Conservation (phyloP, 179 eudicot species). For the Pouteria campechiana region DNA sequence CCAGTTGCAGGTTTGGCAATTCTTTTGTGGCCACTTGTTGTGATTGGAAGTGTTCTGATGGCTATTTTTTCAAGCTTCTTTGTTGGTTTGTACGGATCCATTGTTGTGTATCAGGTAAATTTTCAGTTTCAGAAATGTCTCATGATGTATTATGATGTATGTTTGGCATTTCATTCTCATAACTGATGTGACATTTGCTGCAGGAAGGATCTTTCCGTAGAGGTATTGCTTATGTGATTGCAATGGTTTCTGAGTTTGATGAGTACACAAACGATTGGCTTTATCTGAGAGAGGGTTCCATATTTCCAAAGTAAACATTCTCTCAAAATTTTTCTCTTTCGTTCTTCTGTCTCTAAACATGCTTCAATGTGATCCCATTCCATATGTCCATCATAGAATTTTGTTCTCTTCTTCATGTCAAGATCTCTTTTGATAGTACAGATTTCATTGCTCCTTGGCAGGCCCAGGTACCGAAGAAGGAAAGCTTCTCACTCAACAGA, state of each 20-base stretch:
- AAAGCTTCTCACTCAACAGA: conserved; percentile 36
- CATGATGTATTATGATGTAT: neutral
- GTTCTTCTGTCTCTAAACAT: no score
- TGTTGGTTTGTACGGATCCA: conserved; percentile 70
- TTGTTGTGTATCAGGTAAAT: conserved; percentile 79
- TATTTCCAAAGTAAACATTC: conserved; percentile 70
- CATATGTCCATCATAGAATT: no score
- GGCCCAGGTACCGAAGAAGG: conserved; percentile 78
- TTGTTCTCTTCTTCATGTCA: no score
- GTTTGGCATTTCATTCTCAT: no score
- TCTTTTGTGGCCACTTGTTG: conserved; percentile 83
- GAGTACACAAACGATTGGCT: conserved; percentile 96
- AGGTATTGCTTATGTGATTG: conserved; percentile 75
- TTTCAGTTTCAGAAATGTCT: no score
- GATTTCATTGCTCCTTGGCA: conserved; percentile 14
- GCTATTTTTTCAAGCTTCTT: conserved; percentile 69
- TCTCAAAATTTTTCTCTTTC: no score
- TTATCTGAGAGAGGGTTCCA: conserved; percentile 85
- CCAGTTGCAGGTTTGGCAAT: conserved; percentile 90
- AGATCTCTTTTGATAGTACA: neutral
- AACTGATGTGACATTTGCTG: no score
- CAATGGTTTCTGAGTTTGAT: conserved; percentile 92
- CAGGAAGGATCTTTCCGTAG: conserved; percentile 79
- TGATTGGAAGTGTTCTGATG: conserved; percentile 49
- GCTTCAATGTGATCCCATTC: no score